Conservation (phyloP, 495 filamentous ascomycete genomes). For the Xylaria curta region DNA sequence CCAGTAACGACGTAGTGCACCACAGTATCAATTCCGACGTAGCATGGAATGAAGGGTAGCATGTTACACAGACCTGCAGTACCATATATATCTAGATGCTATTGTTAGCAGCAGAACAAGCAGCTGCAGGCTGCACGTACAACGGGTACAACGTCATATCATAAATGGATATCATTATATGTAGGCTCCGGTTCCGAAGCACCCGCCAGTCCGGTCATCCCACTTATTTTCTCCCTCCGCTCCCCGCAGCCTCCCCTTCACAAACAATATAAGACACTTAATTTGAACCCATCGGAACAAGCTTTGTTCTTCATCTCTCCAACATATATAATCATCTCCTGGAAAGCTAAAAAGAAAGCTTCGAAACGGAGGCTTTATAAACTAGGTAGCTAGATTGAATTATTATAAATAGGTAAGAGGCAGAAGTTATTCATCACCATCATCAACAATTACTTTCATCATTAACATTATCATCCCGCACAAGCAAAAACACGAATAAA, state of each 20-base stretch:
- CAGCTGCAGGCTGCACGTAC: background rate
- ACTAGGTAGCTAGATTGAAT: background rate
- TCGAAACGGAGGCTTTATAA: background rate
- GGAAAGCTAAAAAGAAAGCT: background rate
- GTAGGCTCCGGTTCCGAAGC: background rate
- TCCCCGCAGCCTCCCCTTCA: background rate
- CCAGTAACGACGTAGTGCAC: background rate
- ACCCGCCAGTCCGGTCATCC: background rate
- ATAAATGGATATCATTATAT: background rate
- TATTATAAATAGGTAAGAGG: background rate
- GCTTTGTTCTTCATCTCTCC: background rate
- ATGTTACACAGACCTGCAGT: background rate
- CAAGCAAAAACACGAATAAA: background rate
- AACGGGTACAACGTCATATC: slow-evolving; percentile 1
- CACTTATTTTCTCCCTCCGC: background rate
- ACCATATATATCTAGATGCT: background rate
- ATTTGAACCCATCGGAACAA: background rate
- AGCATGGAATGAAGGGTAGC: background rate
- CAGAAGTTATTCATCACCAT: background rate
- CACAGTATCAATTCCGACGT: background rate
- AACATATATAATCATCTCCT: background rate
- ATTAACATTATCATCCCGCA: background rate
- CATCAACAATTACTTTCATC: background rate
- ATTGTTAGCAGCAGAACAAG: background rate
- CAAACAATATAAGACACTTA: background rate